Conservation (phyloP, 768 basidiomycete genomes). For the Leucocoprinus leucothites region DNA sequence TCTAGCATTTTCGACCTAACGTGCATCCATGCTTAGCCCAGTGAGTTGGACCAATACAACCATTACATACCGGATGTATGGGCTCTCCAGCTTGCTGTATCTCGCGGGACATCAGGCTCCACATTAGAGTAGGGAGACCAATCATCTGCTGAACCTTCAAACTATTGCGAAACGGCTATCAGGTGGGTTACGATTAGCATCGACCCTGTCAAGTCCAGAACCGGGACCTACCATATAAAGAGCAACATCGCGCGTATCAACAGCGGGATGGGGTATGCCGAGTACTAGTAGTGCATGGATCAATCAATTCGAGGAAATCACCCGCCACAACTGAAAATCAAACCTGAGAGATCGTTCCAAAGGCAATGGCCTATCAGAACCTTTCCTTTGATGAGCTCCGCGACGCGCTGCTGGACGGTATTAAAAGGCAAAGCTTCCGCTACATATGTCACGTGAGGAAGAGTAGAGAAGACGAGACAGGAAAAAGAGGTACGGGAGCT, state of each 20-base stretch:
- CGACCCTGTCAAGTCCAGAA: constrained; percentile 7
- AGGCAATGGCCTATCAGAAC: constrained; percentile 73
- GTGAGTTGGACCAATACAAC: background rate
- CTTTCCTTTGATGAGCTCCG: constrained; percentile 65
- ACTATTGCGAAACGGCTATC: constrained; percentile 69
- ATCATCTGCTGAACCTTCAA: constrained; percentile 65
- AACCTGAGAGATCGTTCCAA: constrained; percentile 82
- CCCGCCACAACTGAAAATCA: constrained; percentile 17
- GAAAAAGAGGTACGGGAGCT: constrained; percentile 31
- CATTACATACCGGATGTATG: constrained; percentile 62
- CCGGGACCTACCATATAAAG: constrained; percentile 51
- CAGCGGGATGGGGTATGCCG: constrained; percentile 77
- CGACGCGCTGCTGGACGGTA: constrained; percentile 64
- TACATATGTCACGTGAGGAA: constrained; percentile 19
- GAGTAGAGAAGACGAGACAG: background rate
- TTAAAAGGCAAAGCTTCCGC: constrained; percentile 54
- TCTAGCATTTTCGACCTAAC: constrained; percentile 78
- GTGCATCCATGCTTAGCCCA: background rate
- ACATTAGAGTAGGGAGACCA: constrained; percentile 76
- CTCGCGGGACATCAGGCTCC: constrained; percentile 78
- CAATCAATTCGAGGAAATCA: constrained; percentile 7
- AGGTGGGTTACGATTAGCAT: background rate
- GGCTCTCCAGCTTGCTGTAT: constrained; percentile 59
- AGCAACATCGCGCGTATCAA: constrained; percentile 76
- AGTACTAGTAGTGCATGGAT: constrained; percentile 47